Percentiles rank a stretch among this genome's conserved stretches.
phyloP scores from a whole-genome alignment of 2,329 filamentous ascomycete species.

The Trichoderma hamatum region DNA sequence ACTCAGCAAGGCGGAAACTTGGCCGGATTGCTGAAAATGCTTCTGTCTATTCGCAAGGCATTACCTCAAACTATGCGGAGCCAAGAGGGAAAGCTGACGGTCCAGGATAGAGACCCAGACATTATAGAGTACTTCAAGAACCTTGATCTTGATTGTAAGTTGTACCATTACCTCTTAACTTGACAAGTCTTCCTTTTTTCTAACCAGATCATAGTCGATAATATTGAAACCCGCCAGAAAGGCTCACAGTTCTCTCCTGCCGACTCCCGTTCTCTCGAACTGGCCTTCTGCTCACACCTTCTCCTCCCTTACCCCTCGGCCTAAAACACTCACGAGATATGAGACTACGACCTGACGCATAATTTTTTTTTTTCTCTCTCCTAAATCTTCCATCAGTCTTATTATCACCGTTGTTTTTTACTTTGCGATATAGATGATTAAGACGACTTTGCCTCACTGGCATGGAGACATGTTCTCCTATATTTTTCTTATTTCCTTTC shows the following conservation, averaged over 20 bases:
- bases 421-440: slow-evolving; percentile 17
- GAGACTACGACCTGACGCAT: slow-evolving; percentile 21
- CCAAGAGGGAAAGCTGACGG: slow-evolving; percentile 52
- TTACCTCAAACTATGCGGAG: slow-evolving; percentile 56
- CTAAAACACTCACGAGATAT: slow-evolving; percentile 19
- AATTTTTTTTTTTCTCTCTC: neutral
- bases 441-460: slow-evolving; percentile 19
- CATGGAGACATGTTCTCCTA: neutral
- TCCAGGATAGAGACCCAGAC: slow-evolving; percentile 50
- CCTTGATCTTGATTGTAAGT: slow-evolving; percentile 62
- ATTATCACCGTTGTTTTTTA: neutral
- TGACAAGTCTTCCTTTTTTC: neutral
- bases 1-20: slow-evolving; percentile 62
- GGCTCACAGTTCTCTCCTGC: slow-evolving; percentile 55
- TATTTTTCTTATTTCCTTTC: neutral
- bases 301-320: slow-evolving; percentile 44
- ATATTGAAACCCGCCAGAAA: slow-evolving; percentile 50
- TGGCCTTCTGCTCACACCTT: slow-evolving; percentile 54
- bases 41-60: slow-evolving; percentile 62
- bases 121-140: slow-evolving; percentile 57
- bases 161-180: neutral
- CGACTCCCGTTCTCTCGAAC: slow-evolving; percentile 54
- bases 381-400: neutral
- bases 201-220: slow-evolving; percentile 36
- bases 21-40: slow-evolving; percentile 62